A percentile compares a stretch with the other conserved stretches of the same genome.
Conservation (phyloP, 345 rosid species). For the Laguncularia racemosa region DNA sequence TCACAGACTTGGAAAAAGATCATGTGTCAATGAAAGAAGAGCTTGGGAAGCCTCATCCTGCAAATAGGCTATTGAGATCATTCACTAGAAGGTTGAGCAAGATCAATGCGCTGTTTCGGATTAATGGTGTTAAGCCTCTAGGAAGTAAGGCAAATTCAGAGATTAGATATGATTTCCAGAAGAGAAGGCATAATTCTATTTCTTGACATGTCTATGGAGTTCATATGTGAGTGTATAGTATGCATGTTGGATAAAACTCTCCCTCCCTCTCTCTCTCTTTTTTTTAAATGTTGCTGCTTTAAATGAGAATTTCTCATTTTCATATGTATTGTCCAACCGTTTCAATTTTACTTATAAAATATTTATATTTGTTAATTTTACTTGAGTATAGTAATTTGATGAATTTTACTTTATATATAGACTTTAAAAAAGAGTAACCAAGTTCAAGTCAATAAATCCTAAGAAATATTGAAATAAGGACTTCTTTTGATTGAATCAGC, state of each 20-base stretch:
- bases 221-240: slow-evolving; percentile 26
- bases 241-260: no score
- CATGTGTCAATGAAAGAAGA: slow-evolving; percentile 87
- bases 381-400: no score
- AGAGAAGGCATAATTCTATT: slow-evolving; percentile 66
- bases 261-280: no score
- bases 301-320: no score
- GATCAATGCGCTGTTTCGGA: slow-evolving; percentile 62
- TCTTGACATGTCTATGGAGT: slow-evolving; percentile 34
- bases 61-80: slow-evolving; percentile 62
- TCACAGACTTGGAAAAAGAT: slow-evolving; percentile 88
- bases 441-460: no score
- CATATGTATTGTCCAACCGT: no score
- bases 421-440: no score
- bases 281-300: no score
- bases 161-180: slow-evolving; percentile 57
- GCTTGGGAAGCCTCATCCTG: slow-evolving; percentile 64
- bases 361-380: no score
- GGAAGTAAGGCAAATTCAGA: slow-evolving; percentile 55
- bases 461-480: no score
- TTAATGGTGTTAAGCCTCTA: slow-evolving; percentile 34
- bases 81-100: slow-evolving; percentile 67
- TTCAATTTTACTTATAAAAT: neutral
- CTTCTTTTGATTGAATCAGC: no score
- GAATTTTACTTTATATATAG: no score